Evolutionary conservation across 1,284 basidiomycete genomes (phyloP).

Genomic region (Termitomyces sp.): DNA sequence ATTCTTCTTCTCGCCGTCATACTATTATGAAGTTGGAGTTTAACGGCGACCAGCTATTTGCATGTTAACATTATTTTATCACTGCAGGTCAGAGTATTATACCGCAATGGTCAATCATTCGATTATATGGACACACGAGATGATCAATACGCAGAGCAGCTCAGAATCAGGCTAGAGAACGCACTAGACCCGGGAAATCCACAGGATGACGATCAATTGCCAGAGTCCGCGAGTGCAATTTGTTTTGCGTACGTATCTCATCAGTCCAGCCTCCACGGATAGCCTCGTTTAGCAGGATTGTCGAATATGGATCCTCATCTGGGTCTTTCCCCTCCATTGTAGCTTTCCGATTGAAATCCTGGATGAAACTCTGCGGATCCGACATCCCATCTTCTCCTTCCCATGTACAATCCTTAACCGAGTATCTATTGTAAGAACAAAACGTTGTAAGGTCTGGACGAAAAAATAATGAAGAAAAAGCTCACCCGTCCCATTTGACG

Average conservation of each 20-base stretch:
- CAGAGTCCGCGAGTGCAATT: no score
- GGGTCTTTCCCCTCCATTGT: constrained; percentile 25
- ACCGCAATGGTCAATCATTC: neutral
- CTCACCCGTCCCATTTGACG: constrained; percentile 37
- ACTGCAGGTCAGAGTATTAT: constrained; percentile 6
- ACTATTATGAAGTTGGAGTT: constrained; percentile 37
- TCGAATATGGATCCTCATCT: constrained; percentile 19
- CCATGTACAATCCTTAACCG: constrained; percentile 33
- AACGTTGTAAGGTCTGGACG: neutral
- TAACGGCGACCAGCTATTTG: neutral
- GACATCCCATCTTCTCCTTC: constrained; percentile 29
- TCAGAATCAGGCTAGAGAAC: no score
- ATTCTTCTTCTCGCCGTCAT: constrained; percentile 54
- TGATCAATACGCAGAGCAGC: no score
- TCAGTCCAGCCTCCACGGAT: constrained; percentile 28
- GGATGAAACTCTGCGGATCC: constrained; percentile 23
- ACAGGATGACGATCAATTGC: no score
- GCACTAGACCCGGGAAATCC: no score
- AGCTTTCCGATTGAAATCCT: constrained; percentile 25
- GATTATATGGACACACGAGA: neutral
- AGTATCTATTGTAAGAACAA: constrained; percentile 26
- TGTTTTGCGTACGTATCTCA: no score
- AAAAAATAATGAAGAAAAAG: constrained; percentile 1
- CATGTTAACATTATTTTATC: neutral
- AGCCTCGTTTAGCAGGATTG: constrained; percentile 29